A percentile compares a stretch with the other conserved stretches of the same genome.
These are phyloP conservation scores for Boechera divaricarpa DNA, from an alignment of 345 rosid species.

Conservation along the genomic window DNA sequence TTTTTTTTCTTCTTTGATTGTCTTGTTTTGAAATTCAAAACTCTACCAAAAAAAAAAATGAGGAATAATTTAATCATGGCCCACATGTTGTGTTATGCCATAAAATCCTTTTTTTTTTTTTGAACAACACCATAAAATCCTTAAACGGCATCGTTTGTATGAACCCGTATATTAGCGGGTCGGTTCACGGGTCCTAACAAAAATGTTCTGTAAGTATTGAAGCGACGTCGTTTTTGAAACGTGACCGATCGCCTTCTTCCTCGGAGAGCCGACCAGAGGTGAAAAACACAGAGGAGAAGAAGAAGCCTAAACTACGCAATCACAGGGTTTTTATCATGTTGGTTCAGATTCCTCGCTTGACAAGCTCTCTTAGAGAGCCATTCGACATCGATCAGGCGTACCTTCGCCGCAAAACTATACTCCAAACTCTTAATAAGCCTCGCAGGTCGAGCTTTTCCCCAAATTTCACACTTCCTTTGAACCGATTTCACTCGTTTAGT, in stretches of 20 bases:
- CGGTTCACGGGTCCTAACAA: constrained; percentile 26
- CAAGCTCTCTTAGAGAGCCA: constrained; percentile 82
- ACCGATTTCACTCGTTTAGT: constrained; percentile 9
- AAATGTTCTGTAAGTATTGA: constrained; percentile 1
- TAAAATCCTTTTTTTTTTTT: background rate
- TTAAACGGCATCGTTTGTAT: background rate
- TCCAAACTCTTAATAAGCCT: constrained; percentile 58
- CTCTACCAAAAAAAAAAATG: background rate
- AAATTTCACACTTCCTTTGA: background rate
- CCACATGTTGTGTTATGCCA: background rate
- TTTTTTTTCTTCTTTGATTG: background rate
- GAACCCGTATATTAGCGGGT: constrained; percentile 18
- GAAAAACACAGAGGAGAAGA: background rate
- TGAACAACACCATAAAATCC: background rate
- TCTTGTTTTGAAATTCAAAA: constrained; percentile 15
- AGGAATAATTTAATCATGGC: background rate
- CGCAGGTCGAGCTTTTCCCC: constrained; percentile 50
- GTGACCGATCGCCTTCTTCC: constrained; percentile 27
- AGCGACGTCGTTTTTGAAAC: constrained; percentile 19
- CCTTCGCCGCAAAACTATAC: constrained; percentile 77
- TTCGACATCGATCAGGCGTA: constrained; percentile 87
- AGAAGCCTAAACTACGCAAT: constrained; percentile 33
- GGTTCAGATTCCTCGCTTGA: constrained; percentile 81
- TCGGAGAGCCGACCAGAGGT: constrained; percentile 5
- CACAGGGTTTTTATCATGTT: constrained; percentile 51